A percentile compares a stretch with the other conserved stretches of the same genome.
Evolutionary conservation across 306 rosid genomes (phyloP).

Genomic region (Dalbergia cochinchinensis): DNA sequence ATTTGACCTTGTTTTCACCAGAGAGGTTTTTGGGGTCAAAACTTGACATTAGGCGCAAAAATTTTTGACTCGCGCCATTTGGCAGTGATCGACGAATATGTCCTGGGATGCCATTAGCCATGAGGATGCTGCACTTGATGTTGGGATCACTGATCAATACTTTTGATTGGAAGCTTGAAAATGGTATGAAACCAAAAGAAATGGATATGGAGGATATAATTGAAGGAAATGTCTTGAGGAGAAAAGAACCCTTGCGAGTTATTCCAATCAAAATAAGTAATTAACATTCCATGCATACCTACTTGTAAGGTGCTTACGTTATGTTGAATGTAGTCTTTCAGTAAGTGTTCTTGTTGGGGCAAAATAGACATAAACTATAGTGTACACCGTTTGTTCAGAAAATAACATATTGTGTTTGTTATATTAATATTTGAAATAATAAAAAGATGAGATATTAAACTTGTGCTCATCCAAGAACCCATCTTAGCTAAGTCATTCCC

Average conservation of each 20-base stretch:
- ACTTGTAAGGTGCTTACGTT: background rate
- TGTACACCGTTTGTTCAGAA: no score
- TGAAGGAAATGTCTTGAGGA: background rate
- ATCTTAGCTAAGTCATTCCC: no score
- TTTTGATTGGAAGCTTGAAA: constrained; percentile 22
- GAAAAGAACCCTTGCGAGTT: background rate
- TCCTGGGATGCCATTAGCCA: constrained; percentile 15
- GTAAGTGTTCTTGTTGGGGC: no score
- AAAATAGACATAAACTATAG: no score
- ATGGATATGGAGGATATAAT: constrained; percentile 2
- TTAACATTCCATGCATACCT: background rate
- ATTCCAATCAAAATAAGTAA: background rate
- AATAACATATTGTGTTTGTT: no score
- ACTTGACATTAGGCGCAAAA: background rate
- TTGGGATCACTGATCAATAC: background rate
- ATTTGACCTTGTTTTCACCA: background rate
- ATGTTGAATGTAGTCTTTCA: no score
- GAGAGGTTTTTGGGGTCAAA: constrained; percentile 19
- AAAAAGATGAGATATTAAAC: no score
- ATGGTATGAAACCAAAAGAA: background rate
- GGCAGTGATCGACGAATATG: constrained; percentile 8
- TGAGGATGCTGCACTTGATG: background rate
- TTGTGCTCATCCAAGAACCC: no score
- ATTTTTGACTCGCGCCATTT: constrained; percentile 7
- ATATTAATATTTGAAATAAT: no score